Percentiles rank a stretch among this genome's conserved stretches.
phyloP scores from a whole-genome alignment of 2,329 filamentous ascomycete genomes.

The Metarhizium guizhouense region DNA sequence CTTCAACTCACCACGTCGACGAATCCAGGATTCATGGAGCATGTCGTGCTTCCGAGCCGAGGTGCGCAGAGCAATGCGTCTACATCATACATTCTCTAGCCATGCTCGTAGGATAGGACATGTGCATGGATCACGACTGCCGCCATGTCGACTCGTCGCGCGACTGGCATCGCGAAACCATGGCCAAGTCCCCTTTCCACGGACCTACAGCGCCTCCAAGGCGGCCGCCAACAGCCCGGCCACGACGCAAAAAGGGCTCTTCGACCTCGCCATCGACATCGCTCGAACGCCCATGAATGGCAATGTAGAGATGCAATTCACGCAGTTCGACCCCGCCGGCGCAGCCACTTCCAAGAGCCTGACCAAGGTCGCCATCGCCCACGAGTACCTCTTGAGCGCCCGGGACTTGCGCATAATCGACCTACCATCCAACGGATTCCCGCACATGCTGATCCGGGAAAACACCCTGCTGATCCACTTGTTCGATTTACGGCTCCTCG shows the following conservation, averaged over 20 bases:
- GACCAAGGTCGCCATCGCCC: conserved; percentile 9
- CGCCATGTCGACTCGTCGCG: too few relatives aligned
- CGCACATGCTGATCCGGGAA: conserved; percentile 23
- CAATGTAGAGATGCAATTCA: conserved; percentile 4
- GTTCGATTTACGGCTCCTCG: conserved; percentile 25
- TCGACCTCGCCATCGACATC: neutral
- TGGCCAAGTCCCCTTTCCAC: too few relatives aligned
- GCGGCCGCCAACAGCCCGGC: too few relatives aligned
- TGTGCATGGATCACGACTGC: too few relatives aligned
- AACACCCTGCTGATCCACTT: conserved; percentile 23
- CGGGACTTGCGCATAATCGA: conserved; percentile 25
- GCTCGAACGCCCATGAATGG: conserved; percentile 4
- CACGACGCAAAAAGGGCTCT: neutral
- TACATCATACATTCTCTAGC: too few relatives aligned
- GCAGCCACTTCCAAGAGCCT: conserved; percentile 2
- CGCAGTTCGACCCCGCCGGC: neutral
- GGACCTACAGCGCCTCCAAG: too few relatives aligned
- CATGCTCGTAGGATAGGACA: too few relatives aligned
- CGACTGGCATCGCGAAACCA: too few relatives aligned
- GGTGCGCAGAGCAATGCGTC: too few relatives aligned
- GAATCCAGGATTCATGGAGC: too few relatives aligned
- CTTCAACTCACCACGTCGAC: too few relatives aligned
- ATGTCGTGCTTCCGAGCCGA: too few relatives aligned
- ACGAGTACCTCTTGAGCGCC: conserved; percentile 6
- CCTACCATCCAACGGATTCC: conserved; percentile 21